Base-by-base conservation (phyloP, 192 early-diverging fungal genomes). In the Anaeromyces robustus region DNA sequence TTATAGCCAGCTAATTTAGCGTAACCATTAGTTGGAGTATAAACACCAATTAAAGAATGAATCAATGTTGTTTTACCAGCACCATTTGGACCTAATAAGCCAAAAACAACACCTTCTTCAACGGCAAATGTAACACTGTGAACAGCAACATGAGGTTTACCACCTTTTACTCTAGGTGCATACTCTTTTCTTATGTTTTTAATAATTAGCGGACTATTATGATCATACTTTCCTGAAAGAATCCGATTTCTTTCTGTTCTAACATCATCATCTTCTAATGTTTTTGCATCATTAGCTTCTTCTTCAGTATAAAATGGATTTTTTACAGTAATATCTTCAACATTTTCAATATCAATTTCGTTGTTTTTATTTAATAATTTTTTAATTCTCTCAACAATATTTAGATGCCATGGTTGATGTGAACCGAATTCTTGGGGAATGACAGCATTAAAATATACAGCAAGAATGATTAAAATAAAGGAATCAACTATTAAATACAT, bases 1-100 rank as follows among this genome's bases (percentile, higher is more conserved):
- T 92, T 87, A 77, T 83, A 91, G 0, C 90, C 89, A 37, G 89
- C 88, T 22, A 94, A 79, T 52, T 77, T 85, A 0, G 92, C 92
- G 39, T 77, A 80, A 30, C 93, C 93, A 29, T 80, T 68, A 9
- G 90, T 89, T 11, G 87, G 85, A 59, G 86, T 84, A 80, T 91
- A 92, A 16, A 92, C 79, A 17, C 93, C 92, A 18, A 93, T 94
- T 80, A 94, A 81, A 78, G 94, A 94, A 29, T 84, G 86, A 68
- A 94, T 91, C 59, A 93, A 79, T 17, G 93, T 92, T 13, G 92
- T 90, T 82, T 94, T 94, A 77, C 83, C 83, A 28, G 80, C 84
- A 31, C 79, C 28, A n/a, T n/a, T n/a, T n/a, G n/a, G n/a, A n/a
- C n/a, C n/a, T n/a, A n/a, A n/a, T n/a, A n/a, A n/a, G n/a, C 92